These are phyloP conservation scores for Aspergillus cejpii DNA, from an alignment of 2,329 filamentous ascomycete genomes.

Conservation along the genomic window DNA sequence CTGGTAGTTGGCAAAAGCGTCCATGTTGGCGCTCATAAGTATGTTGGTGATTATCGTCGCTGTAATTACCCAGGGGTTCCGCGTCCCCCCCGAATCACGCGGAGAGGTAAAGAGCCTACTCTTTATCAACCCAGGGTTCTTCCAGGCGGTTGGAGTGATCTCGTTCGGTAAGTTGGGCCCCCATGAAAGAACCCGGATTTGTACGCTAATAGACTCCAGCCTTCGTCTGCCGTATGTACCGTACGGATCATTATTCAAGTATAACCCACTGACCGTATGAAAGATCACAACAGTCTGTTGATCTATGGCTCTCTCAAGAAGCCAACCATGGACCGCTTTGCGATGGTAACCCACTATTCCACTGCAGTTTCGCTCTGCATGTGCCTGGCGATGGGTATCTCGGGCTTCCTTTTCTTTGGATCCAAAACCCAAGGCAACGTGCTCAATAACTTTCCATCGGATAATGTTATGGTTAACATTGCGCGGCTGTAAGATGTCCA, in stretches of 20 bases:
- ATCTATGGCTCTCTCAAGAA: conserved; percentile 95
- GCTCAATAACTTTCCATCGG: conserved; percentile 89
- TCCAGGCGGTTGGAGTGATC: conserved; percentile 95
- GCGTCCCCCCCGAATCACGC: conserved; percentile 63
- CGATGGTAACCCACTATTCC: conserved; percentile 87
- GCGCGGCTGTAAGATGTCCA: conserved; percentile 59
- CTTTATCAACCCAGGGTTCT: conserved; percentile 78
- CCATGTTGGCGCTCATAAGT: conserved; percentile 82
- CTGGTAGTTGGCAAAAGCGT: conserved; percentile 81
- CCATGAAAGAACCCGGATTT: conserved; percentile 2
- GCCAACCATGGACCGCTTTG: conserved; percentile 91
- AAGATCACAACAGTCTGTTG: conserved; percentile 88
- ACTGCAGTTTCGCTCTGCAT: conserved; percentile 86
- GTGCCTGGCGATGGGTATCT: conserved; percentile 79
- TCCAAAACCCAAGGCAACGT: conserved; percentile 90
- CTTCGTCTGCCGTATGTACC: conserved; percentile 57
- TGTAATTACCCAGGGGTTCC: conserved; percentile 73
- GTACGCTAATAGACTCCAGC: conserved; percentile 42
- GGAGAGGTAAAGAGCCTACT: conserved; percentile 66
- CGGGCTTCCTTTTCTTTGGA: conserved; percentile 88
- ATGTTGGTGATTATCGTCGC: conserved; percentile 88
- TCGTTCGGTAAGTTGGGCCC: conserved; percentile 66
- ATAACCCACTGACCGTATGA: conserved; percentile 15
- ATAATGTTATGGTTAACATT: conserved; percentile 90
- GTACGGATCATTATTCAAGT: background rate